These are phyloP conservation scores for Apiospora rasikravindrae DNA, from an alignment of 2,329 filamentous ascomycete species.

Conservation along the genomic window DNA sequence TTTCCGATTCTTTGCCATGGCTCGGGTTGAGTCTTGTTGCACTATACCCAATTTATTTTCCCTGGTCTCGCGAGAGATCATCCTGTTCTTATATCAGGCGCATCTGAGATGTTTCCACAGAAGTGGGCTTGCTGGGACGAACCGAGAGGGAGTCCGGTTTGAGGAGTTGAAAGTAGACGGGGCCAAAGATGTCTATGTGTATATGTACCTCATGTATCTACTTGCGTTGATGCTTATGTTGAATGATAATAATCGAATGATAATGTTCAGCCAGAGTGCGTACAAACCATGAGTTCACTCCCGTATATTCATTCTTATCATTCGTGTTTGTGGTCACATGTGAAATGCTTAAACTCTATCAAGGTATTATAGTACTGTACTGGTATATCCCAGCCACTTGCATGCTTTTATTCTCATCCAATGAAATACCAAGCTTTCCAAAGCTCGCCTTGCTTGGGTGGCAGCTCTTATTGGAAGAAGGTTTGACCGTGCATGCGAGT, in stretches of 20 bases:
- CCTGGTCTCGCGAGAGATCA: background rate
- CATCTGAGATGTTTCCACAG: conserved; percentile 14
- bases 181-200: conserved; percentile 10
- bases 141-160: conserved; percentile 3
- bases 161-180: conserved; percentile 10
- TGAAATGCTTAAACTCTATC: background rate
- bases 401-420: background rate
- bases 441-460: background rate
- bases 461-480: background rate
- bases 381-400: background rate
- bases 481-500: background rate
- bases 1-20: conserved; percentile 17
- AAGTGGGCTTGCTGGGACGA: conserved; percentile 12
- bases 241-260: conserved; percentile 14
- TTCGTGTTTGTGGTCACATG: background rate
- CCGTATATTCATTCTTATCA: background rate
- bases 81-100: conserved; percentile 3
- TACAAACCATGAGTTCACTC: background rate
- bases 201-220: conserved; percentile 15
- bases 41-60: conserved; percentile 12
- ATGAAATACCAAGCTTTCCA: background rate
- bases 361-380: background rate
- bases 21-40: conserved; percentile 9
- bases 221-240: conserved; percentile 15
- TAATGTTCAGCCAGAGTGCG: background rate